Base-by-base conservation (phyloP, 768 basidiomycete species). In the Calvatia gigantea region DNA sequence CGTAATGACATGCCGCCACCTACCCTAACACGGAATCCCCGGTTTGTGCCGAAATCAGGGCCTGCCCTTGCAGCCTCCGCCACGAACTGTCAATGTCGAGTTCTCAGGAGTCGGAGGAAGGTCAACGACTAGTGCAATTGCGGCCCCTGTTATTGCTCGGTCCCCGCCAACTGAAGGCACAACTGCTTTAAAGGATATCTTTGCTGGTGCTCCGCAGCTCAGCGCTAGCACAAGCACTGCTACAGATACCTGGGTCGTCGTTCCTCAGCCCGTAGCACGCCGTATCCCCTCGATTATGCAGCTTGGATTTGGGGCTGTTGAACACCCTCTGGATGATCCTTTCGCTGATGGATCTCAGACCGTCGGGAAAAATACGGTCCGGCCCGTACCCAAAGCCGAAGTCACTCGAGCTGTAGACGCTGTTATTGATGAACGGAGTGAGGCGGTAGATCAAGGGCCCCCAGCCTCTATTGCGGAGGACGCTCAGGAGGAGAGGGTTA, bases 41-140 rank as follows among this genome's bases (percentile, higher is more conserved):
- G 83, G 25, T 69, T 82, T 5, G 86, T 84, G 21, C 91, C 88
- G 2, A 98, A 98, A 67, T 78, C 89, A 25, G 82, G 83, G 0
- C 89, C 95, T 2, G 92, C 91, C 9, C 81, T 94, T 28, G 86
- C 89, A 9, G 92, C 97, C 8, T 91, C 91, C 19, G 78, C 90
- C 2, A 95, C 91, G n/a, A 46, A 94, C 93, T 1, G 95, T 98
- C 62, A 97, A 94, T 56, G 96, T 99, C 54, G 95, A 97, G 74
- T 98, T 98, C 70, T 90, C 86, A 2, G 87, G 90, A 3, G 72
- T 81, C 1, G 89, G 71, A 44, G 73, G 74, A 27, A 64, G 75
- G 52, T 69, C 71, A 0, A 73, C 75, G 8, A 77, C 74, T 12
- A 76, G 70, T 58, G 73, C 73, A 5, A 62, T 71, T 47, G 51